Base-by-base conservation (phyloP, 768 basidiomycete genomes). In the Agrocybe praecox region DNA sequence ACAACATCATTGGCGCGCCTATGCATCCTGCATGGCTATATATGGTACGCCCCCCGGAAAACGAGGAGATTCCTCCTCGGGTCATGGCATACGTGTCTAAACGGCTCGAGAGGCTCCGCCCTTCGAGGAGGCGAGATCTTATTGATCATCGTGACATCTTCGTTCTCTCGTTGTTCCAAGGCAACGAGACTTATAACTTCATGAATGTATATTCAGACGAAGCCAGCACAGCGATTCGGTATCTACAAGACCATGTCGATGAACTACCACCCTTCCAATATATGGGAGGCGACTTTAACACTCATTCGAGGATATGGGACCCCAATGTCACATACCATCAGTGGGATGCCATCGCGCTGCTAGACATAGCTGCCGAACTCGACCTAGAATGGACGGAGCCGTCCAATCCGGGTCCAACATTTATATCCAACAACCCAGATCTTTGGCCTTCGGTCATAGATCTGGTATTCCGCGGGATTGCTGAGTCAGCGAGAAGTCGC, bases 111-210 rank as follows among this genome's bases (percentile, higher is more conserved):
- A 29, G 9, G 26, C 26, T 29, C 9, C 26, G 9, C 26, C 26
- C 26, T 29, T 29, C 26, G 5, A 29, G 4, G 26, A 4, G 26
- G 18, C 19, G 33, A 6, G 34, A 56, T 45, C 32, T 56, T 45
- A 56, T 56, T 32, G 40, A 50, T 32, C 48, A 56, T 45, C 40
- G 48, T 15, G 49, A 56, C 29, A 40, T 56, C 9, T 15, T 56
- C 26, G 22, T 46, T 21, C n/a, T 53, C 17, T 24, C 10, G 10
- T 45, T 53, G 23, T 53, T 46, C 18, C n/a, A 15, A 17, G 26
- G 46, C 1, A 32, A 29, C 7, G 10, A 53, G 17, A 32, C 14
- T 6, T 53, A 19, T 17, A 46, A 22, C 21, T 18, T 53, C 15
- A 33, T 53, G 44, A 32, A 32, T 18, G 17, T 46, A 42, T 53